These are phyloP conservation scores for Trichoderma sp. DNA, from an alignment of 2,329 filamentous ascomycete genomes.

Conservation along the genomic window DNA sequence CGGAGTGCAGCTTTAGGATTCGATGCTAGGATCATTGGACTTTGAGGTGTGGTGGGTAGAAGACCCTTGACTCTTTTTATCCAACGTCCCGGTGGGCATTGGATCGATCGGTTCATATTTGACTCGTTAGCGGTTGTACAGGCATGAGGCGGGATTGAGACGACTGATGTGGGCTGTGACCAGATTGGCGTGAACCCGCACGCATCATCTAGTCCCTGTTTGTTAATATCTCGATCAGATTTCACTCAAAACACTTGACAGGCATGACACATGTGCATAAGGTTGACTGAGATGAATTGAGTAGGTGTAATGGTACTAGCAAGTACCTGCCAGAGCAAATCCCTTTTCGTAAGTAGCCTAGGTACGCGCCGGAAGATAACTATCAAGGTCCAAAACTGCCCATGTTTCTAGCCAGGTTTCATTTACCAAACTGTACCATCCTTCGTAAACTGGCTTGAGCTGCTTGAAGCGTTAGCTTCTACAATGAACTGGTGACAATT, in stretches of 20 bases:
- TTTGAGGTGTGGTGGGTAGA: neutral
- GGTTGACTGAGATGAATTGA: neutral
- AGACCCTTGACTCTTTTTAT: neutral
- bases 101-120: neutral
- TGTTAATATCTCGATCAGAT: neutral
- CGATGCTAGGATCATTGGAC: neutral
- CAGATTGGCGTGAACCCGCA: neutral
- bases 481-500: neutral
- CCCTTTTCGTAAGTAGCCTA: neutral
- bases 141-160: neutral
- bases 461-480: neutral
- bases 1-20: neutral
- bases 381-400: neutral
- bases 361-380: neutral
- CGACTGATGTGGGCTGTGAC: neutral
- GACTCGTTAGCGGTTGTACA: neutral
- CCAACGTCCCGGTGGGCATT: neutral
- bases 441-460: neutral
- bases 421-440: neutral
- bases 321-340: neutral
- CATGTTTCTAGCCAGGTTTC: neutral
- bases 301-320: neutral
- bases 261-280: neutral
- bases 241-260: neutral
- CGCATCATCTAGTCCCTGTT: neutral